A percentile compares a stretch with the other conserved stretches of the same genome.
These are phyloP conservation scores for Pestalotiopsis sp. DNA, from an alignment of 2,329 filamentous ascomycete genomes.

Conservation along the genomic window DNA sequence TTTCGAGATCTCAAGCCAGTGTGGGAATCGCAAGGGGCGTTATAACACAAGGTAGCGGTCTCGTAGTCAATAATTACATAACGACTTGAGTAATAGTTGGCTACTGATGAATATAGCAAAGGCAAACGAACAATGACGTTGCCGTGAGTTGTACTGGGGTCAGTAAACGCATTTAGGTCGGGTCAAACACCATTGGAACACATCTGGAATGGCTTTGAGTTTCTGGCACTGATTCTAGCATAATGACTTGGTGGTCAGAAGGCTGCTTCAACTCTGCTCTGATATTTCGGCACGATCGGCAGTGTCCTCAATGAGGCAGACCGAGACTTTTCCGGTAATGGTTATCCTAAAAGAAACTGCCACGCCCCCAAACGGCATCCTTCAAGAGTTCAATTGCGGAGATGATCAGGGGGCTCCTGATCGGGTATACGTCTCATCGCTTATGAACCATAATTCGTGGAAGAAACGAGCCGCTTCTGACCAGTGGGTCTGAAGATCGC, in stretches of 20 bases:
- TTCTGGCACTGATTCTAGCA: neutral
- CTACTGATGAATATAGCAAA: no score
- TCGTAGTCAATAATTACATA: no score
- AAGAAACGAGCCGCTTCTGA: neutral
- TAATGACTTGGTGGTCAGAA: neutral
- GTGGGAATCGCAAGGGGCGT: neutral
- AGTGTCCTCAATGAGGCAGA: neutral
- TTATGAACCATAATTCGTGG: neutral
- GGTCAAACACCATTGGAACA: no score
- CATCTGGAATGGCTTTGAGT: neutral
- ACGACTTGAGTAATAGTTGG: no score
- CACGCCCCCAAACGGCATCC: neutral
- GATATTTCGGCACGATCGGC: neutral
- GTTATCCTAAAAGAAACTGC: neutral
- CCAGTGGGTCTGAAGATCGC: neutral
- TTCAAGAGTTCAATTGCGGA: neutral
- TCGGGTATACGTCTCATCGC: neutral
- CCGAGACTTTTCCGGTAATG: neutral
- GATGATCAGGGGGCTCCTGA: neutral
- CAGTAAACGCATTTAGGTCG: no score
- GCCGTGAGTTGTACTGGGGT: no score
- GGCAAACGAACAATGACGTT: no score
- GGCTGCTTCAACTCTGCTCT: neutral
- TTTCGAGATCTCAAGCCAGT: neutral
- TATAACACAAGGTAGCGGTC: neutral